Evolutionary conservation across 2,329 filamentous ascomycete species (phyloP).

Genomic region (Albophoma yamanashiensis): DNA sequence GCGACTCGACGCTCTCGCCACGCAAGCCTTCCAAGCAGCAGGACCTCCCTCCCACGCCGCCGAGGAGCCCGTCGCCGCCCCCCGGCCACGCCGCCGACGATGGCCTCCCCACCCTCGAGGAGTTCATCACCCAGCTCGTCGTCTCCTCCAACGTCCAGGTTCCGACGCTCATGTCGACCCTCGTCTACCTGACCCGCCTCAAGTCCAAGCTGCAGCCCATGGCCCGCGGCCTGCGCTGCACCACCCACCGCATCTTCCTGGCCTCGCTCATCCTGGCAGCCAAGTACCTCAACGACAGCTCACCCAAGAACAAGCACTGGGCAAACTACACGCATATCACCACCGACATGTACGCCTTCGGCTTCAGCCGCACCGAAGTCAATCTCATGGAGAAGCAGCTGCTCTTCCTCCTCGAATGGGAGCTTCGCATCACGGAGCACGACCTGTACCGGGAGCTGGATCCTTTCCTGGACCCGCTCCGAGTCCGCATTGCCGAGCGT

Average conservation of each 20-base stretch:
- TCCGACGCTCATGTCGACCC: slow-evolving; percentile 89
- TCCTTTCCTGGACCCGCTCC: slow-evolving; percentile 78
- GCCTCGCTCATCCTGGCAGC: slow-evolving; percentile 76
- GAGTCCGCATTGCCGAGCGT: slow-evolving; percentile 43
- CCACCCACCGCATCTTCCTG: slow-evolving; percentile 94
- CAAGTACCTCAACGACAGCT: slow-evolving; percentile 98
- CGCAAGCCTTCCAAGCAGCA: slow-evolving; percentile 22
- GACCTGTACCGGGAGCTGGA: slow-evolving; percentile 85
- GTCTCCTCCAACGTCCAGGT: slow-evolving; percentile 93
- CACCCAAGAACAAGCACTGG: slow-evolving; percentile 99
- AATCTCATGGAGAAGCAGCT: slow-evolving; percentile 99
- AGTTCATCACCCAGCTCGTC: slow-evolving; percentile 87
- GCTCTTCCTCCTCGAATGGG: slow-evolving; percentile 89
- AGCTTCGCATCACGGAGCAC: slow-evolving; percentile 72
- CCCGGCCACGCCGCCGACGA: slow-evolving; percentile 38
- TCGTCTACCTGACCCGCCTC: slow-evolving; percentile 85
- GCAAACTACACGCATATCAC: slow-evolving; percentile 80
- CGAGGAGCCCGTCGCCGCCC: slow-evolving; percentile 36
- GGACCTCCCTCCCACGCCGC: slow-evolving; percentile 36
- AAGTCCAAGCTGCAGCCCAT: slow-evolving; percentile 80
- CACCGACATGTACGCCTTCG: slow-evolving; percentile 56
- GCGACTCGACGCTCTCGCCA: slow-evolving; percentile 53
- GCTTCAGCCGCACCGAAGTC: slow-evolving; percentile 89
- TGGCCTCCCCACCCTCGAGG: slow-evolving; percentile 67
- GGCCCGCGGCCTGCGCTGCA: slow-evolving; percentile 93